These are phyloP conservation scores for Penicillium sp. DNA, from an alignment of 2,329 filamentous ascomycete species.

Conservation along the genomic window DNA sequence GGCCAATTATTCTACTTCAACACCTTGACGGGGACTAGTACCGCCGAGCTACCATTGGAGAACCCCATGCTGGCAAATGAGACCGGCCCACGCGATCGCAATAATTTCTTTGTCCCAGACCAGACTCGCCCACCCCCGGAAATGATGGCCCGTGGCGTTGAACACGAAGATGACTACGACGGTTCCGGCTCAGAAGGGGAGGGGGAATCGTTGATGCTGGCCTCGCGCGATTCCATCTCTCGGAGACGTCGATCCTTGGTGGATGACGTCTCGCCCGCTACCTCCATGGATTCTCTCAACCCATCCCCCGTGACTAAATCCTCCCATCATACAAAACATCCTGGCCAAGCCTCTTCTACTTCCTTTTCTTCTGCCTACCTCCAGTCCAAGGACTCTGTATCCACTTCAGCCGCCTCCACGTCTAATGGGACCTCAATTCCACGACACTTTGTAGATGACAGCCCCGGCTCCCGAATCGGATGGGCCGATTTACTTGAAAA, in stretches of 20 bases:
- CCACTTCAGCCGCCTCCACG: conserved; percentile 50
- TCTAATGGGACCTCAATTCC: conserved; percentile 52
- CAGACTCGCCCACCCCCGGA: conserved; percentile 86
- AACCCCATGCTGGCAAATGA: conserved; percentile 78
- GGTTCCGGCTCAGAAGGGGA: conserved; percentile 86
- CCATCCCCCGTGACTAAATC: conserved; percentile 59
- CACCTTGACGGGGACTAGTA: conserved; percentile 90
- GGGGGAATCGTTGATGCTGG: conserved; percentile 67
- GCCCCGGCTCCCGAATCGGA: conserved; percentile 71
- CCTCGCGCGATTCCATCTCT: conserved; percentile 64
- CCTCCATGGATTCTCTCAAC: conserved; percentile 87
- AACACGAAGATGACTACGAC: conserved; percentile 86
- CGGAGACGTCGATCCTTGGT: conserved; percentile 64
- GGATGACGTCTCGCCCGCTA: conserved; percentile 75
- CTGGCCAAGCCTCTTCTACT: conserved; percentile 26
- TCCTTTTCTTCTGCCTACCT: neutral
- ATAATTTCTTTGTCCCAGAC: conserved; percentile 82
- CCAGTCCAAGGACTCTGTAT: conserved; percentile 37
- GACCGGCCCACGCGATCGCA: conserved; percentile 80
- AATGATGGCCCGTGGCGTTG: conserved; percentile 78
- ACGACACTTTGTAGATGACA: conserved; percentile 86
- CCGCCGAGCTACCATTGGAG: conserved; percentile 90
- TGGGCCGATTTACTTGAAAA: conserved; percentile 89
- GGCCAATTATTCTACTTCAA: conserved; percentile 97
- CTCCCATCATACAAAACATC: conserved; percentile 38